phyloP scores from a whole-genome alignment of 176 grass and related monocot genomes.

The Oryza punctata region DNA sequence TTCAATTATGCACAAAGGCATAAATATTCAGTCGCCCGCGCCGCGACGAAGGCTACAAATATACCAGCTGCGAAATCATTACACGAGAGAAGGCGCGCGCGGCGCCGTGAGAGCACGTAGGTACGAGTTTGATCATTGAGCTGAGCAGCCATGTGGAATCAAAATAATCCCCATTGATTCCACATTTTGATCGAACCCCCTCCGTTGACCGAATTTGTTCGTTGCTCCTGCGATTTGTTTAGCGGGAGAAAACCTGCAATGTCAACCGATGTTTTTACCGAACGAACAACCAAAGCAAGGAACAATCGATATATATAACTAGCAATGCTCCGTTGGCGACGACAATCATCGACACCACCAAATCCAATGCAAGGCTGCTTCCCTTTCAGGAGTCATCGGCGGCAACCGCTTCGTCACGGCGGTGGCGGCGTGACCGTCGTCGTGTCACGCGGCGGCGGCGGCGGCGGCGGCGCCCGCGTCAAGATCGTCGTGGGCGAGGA shows the following conservation, averaged over 20 bases:
- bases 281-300: slow-evolving; percentile 4
- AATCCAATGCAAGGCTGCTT: slow-evolving; percentile 43
- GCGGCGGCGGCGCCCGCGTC: neutral
- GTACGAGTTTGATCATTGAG: slow-evolving; percentile 7
- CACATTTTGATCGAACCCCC: neutral
- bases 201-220: neutral
- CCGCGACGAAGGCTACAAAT: neutral
- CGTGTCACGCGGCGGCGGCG: slow-evolving; percentile 22
- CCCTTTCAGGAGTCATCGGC: neutral
- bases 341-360: neutral
- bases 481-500: slow-evolving; percentile 44
- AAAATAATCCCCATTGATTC: neutral
- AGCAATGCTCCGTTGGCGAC: neutral
- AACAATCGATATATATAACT: slow-evolving; percentile 19
- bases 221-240: neutral
- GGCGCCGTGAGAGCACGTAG: slow-evolving; percentile 42
- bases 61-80: slow-evolving; percentile 38
- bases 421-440: slow-evolving; percentile 35
- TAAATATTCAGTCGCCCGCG: neutral
- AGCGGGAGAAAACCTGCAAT: neutral
- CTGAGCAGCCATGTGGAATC: slow-evolving; percentile 2
- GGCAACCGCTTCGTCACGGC: slow-evolving; percentile 10
- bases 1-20: neutral
- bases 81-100: slow-evolving; percentile 2
- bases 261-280: slow-evolving; percentile 29